Evolutionary conservation across 1,139 yeast species (phyloP).

Genomic region (Taiozyma sp.): DNA sequence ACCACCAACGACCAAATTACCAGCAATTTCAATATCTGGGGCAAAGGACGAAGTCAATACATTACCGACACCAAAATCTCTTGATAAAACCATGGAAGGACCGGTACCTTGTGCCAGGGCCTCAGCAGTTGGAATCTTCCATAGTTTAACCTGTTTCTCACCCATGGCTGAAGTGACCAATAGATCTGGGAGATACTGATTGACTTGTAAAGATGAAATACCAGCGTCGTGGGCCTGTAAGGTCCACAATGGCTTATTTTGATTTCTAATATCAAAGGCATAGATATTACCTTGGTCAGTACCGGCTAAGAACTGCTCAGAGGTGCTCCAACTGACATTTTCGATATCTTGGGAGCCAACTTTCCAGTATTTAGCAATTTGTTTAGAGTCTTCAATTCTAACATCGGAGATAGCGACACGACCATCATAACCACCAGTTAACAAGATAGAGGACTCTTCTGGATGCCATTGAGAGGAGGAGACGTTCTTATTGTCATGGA

Average conservation of each 20-base stretch:
- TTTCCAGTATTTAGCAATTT: conserved; percentile 57
- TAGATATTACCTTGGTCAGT: conserved; percentile 89
- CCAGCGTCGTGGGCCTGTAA: conserved; percentile 97
- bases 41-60: conserved; percentile 83
- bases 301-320: conserved; percentile 75
- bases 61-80: conserved; percentile 94
- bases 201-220: conserved; percentile 74
- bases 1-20: conserved; percentile 85
- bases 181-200: conserved; percentile 63
- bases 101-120: conserved; percentile 39
- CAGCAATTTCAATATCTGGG: conserved; percentile 82
- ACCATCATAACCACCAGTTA: conserved; percentile 93
- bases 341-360: conserved; percentile 83
- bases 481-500: conserved; percentile 59
- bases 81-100: conserved; percentile 85
- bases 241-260: conserved; percentile 79
- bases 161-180: conserved; percentile 88
- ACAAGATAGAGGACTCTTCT: conserved; percentile 63
- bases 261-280: conserved; percentile 77
- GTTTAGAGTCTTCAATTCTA: conserved; percentile 59
- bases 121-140: conserved; percentile 58
- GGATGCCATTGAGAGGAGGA: conserved; percentile 87
- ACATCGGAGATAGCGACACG: conserved; percentile 78
- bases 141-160: conserved; percentile 78
- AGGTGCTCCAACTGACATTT: conserved; percentile 65